Evolutionary conservation across 371 early-diverging fungal species (phyloP).

Genomic region (Rhizopus sp.): DNA sequence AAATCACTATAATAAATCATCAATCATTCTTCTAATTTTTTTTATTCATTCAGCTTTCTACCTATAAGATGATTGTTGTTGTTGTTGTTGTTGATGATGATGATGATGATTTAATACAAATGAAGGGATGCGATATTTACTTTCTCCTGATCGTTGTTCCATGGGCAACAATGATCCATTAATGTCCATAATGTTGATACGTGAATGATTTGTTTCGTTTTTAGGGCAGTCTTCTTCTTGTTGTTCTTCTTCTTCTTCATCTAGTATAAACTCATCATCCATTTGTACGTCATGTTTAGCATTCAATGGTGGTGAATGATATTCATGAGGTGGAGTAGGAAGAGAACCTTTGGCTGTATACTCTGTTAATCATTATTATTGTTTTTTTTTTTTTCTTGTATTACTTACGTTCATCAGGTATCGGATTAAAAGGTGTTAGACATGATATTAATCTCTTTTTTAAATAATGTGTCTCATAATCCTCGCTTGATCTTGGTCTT

Average conservation of each 20-base stretch:
- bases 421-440: background rate
- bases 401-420: background rate
- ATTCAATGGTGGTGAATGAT: background rate
- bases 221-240: background rate
- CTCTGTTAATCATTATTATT: background rate
- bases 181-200: slow-evolving; percentile 21
- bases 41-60: background rate
- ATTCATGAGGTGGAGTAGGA: background rate
- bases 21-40: background rate
- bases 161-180: slow-evolving; percentile 33
- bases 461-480: slow-evolving; percentile 19
- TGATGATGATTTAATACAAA: slow-evolving; percentile 26
- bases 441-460: slow-evolving; percentile 25
- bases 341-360: background rate
- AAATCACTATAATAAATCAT: background rate
- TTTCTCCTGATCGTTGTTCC: slow-evolving; percentile 33
- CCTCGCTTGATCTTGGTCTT: slow-evolving; percentile 17
- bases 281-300: background rate
- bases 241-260: background rate
- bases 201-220: background rate
- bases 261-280: background rate
- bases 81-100: background rate
- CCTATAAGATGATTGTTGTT: background rate
- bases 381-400: slow-evolving; percentile 2
- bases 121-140: slow-evolving; percentile 34